A percentile compares a stretch with the other conserved stretches of the same genome.
phyloP scores from a whole-genome alignment of 768 basidiomycete species.

The Panaeolus cyanescens region DNA sequence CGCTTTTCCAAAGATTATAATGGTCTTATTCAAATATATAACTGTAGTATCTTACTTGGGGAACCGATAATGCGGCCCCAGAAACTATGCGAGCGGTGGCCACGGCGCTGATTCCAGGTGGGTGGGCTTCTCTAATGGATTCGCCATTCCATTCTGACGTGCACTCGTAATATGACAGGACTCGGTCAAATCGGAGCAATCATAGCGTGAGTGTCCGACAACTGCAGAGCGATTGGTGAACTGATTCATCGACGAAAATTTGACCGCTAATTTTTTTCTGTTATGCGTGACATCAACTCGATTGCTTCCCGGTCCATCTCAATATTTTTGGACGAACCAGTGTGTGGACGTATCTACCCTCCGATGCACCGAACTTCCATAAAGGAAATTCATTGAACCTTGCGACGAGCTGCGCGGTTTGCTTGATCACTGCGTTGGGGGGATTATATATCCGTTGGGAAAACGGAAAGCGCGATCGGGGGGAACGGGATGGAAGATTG shows the following conservation, averaged over 20 bases:
- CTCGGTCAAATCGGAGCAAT: constrained; percentile 46
- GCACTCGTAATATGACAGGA: constrained; percentile 21
- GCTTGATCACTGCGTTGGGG: constrained; percentile 29
- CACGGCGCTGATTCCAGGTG: constrained; percentile 44
- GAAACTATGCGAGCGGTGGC: constrained; percentile 49
- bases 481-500: constrained; percentile 42
- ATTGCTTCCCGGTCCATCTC: neutral
- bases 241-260: neutral
- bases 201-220: constrained; percentile 37
- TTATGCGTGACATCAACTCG: neutral
- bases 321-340: constrained; percentile 20
- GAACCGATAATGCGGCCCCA: constrained; percentile 49
- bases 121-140: neutral
- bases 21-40: neutral
- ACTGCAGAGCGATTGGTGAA: neutral
- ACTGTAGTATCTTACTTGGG: constrained; percentile 47
- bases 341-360: constrained; percentile 50
- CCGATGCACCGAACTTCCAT: constrained; percentile 47
- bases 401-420: constrained; percentile 33
- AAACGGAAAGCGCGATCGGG: constrained; percentile 43
- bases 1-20: neutral
- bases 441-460: constrained; percentile 41
- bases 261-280: neutral
- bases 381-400: constrained; percentile 50
- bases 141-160: neutral